A percentile compares a stretch with the other conserved stretches of the same genome.
These are phyloP conservation scores for Musa itinerans DNA, from an alignment of 176 grass and related monocot genomes.

Conservation along the genomic window DNA sequence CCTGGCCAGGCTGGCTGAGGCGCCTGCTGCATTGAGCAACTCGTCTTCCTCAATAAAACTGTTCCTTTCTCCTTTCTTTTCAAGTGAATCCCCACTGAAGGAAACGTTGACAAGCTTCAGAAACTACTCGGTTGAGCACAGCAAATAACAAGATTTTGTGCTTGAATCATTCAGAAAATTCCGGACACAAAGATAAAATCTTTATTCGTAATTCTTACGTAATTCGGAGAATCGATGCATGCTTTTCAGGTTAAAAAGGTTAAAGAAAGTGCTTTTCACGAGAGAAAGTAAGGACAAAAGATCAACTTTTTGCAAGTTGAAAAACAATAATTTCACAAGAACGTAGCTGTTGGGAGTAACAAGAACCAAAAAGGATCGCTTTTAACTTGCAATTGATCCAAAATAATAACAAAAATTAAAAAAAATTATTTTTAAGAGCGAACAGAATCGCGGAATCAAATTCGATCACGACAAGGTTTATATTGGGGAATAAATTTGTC, in stretches of 20 bases:
- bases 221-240: not conserved
- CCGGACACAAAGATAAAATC: not conserved
- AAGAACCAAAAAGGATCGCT: too few relatives aligned
- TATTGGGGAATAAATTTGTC: not conserved
- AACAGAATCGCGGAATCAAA: too few relatives aligned
- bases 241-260: not conserved
- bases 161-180: not conserved
- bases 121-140: not conserved
- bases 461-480: too few relatives aligned
- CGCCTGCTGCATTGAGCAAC: slow-evolving; percentile 52
- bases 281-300: not conserved
- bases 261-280: not conserved
- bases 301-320: not conserved
- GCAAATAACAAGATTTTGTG: not conserved
- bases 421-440: too few relatives aligned
- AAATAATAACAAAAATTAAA: too few relatives aligned
- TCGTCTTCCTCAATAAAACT: slow-evolving; percentile 31
- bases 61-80: slow-evolving; percentile 47
- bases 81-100: slow-evolving; percentile 45
- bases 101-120: not conserved
- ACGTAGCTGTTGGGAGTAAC: not conserved
- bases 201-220: not conserved
- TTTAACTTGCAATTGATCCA: too few relatives aligned
- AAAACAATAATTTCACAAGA: not conserved
- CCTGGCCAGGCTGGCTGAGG: slow-evolving; percentile 88